Conservation (phyloP, 768 basidiomycete species). For the Xerocomus spinulosus region DNA sequence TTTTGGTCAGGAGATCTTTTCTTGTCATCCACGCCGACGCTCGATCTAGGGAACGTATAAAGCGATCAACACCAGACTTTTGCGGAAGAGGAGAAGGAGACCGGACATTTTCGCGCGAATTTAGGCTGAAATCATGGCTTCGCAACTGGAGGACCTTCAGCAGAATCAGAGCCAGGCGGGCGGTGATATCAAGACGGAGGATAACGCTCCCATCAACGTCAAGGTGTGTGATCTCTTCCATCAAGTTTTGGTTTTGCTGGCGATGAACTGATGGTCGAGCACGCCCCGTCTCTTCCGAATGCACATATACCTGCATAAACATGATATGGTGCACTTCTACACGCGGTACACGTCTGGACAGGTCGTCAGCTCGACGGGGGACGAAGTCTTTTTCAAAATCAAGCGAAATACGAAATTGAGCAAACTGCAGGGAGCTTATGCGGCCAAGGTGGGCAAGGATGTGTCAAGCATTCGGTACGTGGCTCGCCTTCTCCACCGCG, state of each 20-base stretch:
- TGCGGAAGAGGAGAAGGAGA: neutral
- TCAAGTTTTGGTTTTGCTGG: neutral
- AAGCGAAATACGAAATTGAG: conserved; percentile 88
- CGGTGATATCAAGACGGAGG: conserved; percentile 45
- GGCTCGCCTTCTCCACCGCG: neutral
- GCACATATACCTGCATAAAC: neutral
- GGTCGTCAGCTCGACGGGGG: conserved; percentile 73
- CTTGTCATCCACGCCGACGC: neutral
- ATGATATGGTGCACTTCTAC: neutral
- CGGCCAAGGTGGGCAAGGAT: conserved; percentile 88
- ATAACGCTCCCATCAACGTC: conserved; percentile 69
- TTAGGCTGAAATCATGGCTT: conserved; percentile 8
- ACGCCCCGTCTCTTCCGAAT: neutral
- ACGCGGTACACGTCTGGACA: conserved; percentile 20
- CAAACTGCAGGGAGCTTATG: conserved; percentile 92
- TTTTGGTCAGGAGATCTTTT: neutral
- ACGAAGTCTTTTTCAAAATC: conserved; percentile 97
- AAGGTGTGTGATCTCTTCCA: conserved; percentile 46
- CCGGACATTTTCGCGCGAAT: neutral
- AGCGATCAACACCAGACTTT: neutral
- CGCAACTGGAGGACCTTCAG: conserved; percentile 7
- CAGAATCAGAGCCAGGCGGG: conserved; percentile 34
- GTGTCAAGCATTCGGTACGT: conserved; percentile 76
- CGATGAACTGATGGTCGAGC: neutral
- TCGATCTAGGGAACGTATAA: neutral